These are phyloP conservation scores for Adansonia grandidieri DNA, from an alignment of 441 rosid genomes.

Conservation along the genomic window DNA sequence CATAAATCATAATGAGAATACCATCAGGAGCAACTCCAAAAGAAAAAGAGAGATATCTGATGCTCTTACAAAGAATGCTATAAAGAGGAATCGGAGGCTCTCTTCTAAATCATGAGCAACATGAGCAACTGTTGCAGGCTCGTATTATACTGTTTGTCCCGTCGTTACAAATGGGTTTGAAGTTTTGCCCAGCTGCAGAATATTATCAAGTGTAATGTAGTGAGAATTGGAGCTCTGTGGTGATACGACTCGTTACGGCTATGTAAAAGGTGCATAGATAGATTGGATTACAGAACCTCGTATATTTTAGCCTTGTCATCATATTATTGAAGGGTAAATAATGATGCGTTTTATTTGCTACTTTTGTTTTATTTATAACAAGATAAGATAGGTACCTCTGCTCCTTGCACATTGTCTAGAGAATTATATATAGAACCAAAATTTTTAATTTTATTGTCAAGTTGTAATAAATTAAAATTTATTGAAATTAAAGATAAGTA, in stretches of 20 bases:
- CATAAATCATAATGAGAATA: constrained; percentile 37
- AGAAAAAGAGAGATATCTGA: constrained; percentile 63
- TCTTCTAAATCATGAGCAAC: constrained; percentile 25
- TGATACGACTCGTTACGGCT: background rate
- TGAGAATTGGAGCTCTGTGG: constrained; percentile 11
- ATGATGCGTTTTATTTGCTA: background rate
- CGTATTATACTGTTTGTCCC: background rate
- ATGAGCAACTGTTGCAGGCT: constrained; percentile 18
- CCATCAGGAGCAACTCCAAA: constrained; percentile 53
- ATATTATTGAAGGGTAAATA: background rate
- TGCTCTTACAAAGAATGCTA: constrained; percentile 51
- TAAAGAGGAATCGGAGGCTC: constrained; percentile 56
- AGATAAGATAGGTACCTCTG: background rate
- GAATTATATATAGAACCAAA: no score
- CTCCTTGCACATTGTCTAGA: no score
- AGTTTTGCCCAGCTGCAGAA: constrained; percentile 3
- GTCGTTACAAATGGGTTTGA: background rate
- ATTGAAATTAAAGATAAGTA: background rate
- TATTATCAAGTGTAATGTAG: background rate
- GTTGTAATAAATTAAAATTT: background rate
- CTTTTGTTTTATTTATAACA: background rate
- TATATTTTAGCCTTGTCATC: background rate
- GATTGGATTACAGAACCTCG: background rate
- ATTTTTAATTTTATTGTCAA: background rate
- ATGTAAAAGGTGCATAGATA: constrained; percentile 17